Conservation (phyloP, 2,329 filamentous ascomycete genomes). For the Colletotrichum camelliae region DNA sequence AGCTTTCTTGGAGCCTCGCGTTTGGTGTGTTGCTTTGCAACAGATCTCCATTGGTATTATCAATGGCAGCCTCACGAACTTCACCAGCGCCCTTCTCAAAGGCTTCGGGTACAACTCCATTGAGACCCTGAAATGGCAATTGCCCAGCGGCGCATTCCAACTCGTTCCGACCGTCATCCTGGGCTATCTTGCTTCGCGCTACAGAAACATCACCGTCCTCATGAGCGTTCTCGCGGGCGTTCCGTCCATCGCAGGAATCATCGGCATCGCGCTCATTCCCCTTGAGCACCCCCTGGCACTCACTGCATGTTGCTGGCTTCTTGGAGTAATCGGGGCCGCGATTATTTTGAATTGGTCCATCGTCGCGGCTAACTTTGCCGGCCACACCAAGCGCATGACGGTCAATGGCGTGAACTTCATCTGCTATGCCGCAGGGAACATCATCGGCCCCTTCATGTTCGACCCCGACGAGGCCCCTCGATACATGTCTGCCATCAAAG, state of each 20-base stretch:
- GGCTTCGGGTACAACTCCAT: neutral
- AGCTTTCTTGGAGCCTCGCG: neutral
- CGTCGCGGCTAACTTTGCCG: constrained; percentile 49
- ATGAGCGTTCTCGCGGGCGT: neutral
- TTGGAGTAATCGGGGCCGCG: constrained; percentile 53
- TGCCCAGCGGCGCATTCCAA: neutral
- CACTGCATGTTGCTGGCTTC: constrained; percentile 58
- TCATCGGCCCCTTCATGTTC: constrained; percentile 41
- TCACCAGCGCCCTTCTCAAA: neutral
- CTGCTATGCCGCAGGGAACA: constrained; percentile 53
- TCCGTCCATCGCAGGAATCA: constrained; percentile 46
- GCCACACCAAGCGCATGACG: constrained; percentile 56
- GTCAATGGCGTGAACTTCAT: constrained; percentile 56
- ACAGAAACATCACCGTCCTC: neutral
- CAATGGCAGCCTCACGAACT: neutral
- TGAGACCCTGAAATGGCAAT: neutral
- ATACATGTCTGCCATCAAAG: neutral
- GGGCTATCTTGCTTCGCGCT: neutral
- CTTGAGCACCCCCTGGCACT: constrained; percentile 51
- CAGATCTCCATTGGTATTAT: neutral
- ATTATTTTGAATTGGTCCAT: constrained; percentile 58
- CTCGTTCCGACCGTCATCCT: neutral
- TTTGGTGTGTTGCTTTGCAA: neutral
- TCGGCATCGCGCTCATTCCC: constrained; percentile 53
- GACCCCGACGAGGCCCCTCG: neutral